Conservation (phyloP, 179 eudicot genomes). For the Nepenthes alata region DNA sequence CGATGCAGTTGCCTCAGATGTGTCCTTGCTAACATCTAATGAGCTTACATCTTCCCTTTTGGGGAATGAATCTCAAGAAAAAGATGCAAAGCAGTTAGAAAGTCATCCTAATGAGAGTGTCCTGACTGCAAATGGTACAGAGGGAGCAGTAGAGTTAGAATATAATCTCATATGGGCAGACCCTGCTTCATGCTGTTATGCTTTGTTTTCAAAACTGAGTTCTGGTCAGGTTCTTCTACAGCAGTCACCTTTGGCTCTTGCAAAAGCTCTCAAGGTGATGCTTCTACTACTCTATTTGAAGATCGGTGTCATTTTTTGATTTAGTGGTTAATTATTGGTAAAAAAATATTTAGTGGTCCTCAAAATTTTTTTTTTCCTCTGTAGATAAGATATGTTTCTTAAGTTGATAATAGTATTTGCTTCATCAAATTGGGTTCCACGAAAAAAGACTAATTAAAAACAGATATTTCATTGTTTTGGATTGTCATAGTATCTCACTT, state of each 20-base stretch:
- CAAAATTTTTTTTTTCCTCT: too few relatives aligned
- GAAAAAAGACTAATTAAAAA: too few relatives aligned
- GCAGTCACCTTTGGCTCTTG: conserved; percentile 82
- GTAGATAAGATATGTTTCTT: too few relatives aligned
- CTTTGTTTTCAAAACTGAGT: conserved; percentile 66
- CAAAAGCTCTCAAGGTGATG: conserved; percentile 87
- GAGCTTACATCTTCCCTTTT: conserved; percentile 43
- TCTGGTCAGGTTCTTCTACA: conserved; percentile 59
- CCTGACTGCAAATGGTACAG: conserved; percentile 16
- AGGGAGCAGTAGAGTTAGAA: conserved; percentile 20
- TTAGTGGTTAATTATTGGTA: too few relatives aligned
- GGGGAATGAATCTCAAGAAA: conserved; percentile 10
- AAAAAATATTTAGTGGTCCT: too few relatives aligned
- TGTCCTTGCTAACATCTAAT: conserved; percentile 50
- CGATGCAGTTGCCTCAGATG: conserved; percentile 56
- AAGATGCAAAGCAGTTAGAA: conserved; percentile 12
- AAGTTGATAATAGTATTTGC: too few relatives aligned
- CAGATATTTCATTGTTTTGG: too few relatives aligned
- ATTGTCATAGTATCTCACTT: too few relatives aligned
- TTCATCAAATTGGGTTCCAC: too few relatives aligned
- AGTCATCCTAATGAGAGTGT: background rate
- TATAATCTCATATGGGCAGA: conserved; percentile 67
- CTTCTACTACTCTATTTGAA: too few relatives aligned
- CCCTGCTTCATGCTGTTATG: conserved; percentile 78
- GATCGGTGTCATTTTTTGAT: too few relatives aligned